Conservation (phyloP, 345 rosid genomes). For the Gossypium bickii region DNA sequence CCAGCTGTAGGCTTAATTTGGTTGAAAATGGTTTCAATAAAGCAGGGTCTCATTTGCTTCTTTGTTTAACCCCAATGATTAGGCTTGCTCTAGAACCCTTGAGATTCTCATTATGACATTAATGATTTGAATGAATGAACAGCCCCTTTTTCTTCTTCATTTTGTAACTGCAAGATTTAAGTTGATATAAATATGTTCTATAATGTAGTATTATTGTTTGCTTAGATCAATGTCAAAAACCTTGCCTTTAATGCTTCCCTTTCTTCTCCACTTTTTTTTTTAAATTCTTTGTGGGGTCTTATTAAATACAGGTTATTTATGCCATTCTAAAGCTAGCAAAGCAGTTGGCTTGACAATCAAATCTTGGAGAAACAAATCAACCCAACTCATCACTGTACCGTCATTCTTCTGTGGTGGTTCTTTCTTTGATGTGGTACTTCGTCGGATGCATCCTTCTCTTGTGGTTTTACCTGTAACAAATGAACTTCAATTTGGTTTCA, state of each 20-base stretch:
- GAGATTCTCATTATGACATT: neutral
- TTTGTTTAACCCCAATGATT: neutral
- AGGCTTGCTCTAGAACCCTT: neutral
- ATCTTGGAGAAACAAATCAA: neutral
- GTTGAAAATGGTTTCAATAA: neutral
- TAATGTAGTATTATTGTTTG: neutral
- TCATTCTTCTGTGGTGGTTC: neutral
- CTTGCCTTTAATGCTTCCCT: neutral
- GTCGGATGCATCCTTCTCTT: neutral
- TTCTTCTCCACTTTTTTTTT: neutral
- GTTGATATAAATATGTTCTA: neutral
- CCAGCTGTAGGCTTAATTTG: neutral
- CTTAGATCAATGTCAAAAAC: neutral
- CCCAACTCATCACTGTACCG: neutral
- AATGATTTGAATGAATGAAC: neutral
- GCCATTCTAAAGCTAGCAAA: neutral
- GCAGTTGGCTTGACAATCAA: neutral
- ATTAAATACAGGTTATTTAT: neutral
- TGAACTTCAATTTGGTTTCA: neutral
- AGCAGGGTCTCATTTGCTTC: neutral
- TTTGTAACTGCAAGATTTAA: neutral
- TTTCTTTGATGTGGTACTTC: no score
- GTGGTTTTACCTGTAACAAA: neutral
- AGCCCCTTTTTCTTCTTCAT: neutral
- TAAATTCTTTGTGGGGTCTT: neutral